Evolutionary conservation across 805 yeast genomes (phyloP), one percentile per base, ranked within the genome.

Genomic region (Kluyveromyces dobzhanskii): DNA sequence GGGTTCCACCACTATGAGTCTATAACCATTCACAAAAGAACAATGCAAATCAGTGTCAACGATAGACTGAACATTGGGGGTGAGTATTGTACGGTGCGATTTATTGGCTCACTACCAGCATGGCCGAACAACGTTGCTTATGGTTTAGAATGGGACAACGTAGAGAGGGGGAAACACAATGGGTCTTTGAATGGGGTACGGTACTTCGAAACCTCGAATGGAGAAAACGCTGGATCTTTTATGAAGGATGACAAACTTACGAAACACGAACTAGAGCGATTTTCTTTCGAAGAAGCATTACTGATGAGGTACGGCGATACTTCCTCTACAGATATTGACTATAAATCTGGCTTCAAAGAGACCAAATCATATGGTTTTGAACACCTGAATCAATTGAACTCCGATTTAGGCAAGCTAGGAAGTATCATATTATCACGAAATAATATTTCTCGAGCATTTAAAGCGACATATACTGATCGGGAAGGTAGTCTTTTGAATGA

Each of bases 101-200:
- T 54, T 49, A 51, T 70, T 2, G 96, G 95, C 0, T 32, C 37
- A 3, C 59, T 86, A 0, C 76, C 78, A 0, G 66, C 62, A 10
- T 86, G 95, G 95, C 70, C 73, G 0, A 53, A 56, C 8, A 63
- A 57, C 0, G 30, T 46, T 1, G 86, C 90, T 0, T 57, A 74
- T 11, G 97, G 97, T 0, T 69, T 88, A 3, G 95, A 88, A 56
- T 88, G 96, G 96, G 97, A 88, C 54, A 65, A 76, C 32, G 59
- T 69, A 0, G 40, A 43, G 0, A 65, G 86, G 26, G 97, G 97
- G 1, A 85, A 79, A 49, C 76, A 87, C 54, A 62, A 72, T 44
- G 97, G 97, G 0, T 41, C 53, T 1, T 44, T 75, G 19, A 64
- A 72, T 16, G 85, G 80, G 0, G 49, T 59, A 0, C 48, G 54